phyloP scores from a whole-genome alignment of 192 early-diverging fungal species.

The Dissophora globulifera region DNA sequence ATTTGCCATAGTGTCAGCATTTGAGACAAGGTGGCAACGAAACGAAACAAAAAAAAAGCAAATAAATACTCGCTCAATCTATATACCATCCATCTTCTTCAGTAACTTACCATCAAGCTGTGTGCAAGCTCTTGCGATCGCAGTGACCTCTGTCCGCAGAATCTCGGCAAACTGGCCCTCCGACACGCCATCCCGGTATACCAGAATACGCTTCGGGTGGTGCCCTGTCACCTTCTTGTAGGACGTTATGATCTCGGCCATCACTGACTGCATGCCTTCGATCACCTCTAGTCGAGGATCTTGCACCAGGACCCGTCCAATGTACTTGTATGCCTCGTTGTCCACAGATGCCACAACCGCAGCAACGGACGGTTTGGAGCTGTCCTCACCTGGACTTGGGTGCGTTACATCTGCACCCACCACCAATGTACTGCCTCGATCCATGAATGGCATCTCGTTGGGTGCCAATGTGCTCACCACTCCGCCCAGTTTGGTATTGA shows the following conservation, averaged over 20 bases:
- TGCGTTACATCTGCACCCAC: slow-evolving; percentile 89
- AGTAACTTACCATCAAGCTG: slow-evolving; percentile 26
- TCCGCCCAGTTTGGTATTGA: slow-evolving; percentile 76
- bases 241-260: slow-evolving; percentile 68
- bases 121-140: slow-evolving; percentile 49
- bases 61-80: neutral
- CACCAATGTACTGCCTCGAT: slow-evolving; percentile 72
- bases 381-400: slow-evolving; percentile 65
- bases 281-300: slow-evolving; percentile 55
- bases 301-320: slow-evolving; percentile 12
- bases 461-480: slow-evolving; percentile 1
- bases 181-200: slow-evolving; percentile 90
- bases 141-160: slow-evolving; percentile 62
- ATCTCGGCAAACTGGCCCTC: slow-evolving; percentile 78
- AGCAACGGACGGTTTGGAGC: slow-evolving; percentile 13
- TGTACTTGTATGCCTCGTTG: slow-evolving; percentile 3
- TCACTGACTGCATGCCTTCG: slow-evolving; percentile 64
- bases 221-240: slow-evolving; percentile 71
- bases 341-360: slow-evolving; percentile 31
- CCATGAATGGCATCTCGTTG: slow-evolving; percentile 65
- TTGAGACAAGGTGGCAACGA: too few species aligned
- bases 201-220: slow-evolving; percentile 76
- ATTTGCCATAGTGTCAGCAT: too few species aligned
- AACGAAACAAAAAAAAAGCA: neutral
- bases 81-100: neutral